phyloP scores from a whole-genome alignment of 345 rosid species.

The Corchorus olitorius region DNA sequence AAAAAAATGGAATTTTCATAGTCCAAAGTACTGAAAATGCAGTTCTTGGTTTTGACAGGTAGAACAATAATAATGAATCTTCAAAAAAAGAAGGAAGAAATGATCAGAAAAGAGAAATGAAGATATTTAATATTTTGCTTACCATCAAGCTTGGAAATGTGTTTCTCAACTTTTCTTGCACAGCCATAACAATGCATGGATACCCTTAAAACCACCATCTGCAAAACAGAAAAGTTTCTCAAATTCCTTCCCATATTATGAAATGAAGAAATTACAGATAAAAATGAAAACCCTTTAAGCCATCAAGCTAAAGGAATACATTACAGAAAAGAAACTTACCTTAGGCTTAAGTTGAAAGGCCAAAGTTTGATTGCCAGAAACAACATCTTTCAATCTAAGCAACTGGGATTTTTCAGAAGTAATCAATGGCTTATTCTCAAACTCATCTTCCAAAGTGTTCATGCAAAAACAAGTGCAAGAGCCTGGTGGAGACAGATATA shows the following conservation, averaged over 20 bases:
- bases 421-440: constrained; percentile 52
- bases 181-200: constrained; percentile 95
- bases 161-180: constrained; percentile 89
- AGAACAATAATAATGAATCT: neutral
- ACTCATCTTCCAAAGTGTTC: constrained; percentile 50
- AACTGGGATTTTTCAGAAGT: constrained; percentile 38
- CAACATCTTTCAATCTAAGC: constrained; percentile 65
- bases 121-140: neutral
- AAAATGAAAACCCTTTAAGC: neutral
- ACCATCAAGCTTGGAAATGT: constrained; percentile 85
- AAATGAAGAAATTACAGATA: too few relatives aligned
- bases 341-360: constrained; percentile 89
- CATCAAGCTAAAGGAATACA: neutral
- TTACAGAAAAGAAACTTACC: constrained; percentile 35
- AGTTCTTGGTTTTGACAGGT: neutral
- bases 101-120: neutral
- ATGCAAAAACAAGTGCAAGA: constrained; percentile 67
- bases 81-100: neutral
- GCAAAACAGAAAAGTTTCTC: constrained; percentile 16
- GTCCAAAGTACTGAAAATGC: neutral
- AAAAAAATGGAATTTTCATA: neutral
- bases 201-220: constrained; percentile 85
- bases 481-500: constrained; percentile 46
- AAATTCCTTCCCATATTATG: neutral
- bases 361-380: constrained; percentile 63